Evolutionary conservation across 2,329 filamentous ascomycete species (phyloP).

Genomic region (Xylariaceae sp.): DNA sequence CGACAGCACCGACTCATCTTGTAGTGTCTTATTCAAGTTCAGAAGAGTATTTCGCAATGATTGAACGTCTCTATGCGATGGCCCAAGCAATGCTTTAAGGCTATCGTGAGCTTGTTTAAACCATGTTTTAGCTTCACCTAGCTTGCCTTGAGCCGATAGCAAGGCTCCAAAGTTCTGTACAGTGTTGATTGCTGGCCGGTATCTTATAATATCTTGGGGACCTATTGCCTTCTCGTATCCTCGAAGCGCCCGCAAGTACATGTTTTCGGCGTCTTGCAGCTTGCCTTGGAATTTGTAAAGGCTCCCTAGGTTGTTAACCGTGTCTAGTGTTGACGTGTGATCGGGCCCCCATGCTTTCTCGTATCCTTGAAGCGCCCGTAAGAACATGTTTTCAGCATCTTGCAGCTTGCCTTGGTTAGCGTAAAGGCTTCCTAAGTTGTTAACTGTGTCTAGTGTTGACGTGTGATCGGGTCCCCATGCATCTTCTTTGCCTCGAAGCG

Average conservation of each 20-base stretch:
- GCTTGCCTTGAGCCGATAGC: not conserved
- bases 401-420: no score
- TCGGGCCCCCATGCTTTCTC: not conserved
- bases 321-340: not conserved
- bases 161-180: not conserved
- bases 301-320: not conserved
- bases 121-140: not conserved
- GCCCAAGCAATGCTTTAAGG: not conserved
- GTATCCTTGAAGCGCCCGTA: not conserved
- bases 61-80: not conserved
- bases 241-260: not conserved
- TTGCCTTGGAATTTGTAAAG: not conserved
- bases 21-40: not conserved
- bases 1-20: no score
- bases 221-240: not conserved
- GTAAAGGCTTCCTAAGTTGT: slow-evolving; percentile 11
- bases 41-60: not conserved
- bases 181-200: not conserved
- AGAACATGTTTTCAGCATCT: not conserved
- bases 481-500: slow-evolving; percentile 40
- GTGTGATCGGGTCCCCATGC: not conserved
- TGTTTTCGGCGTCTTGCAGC: not conserved
- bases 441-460: slow-evolving; percentile 6
- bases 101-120: not conserved
- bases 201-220: not conserved